phyloP scores from a whole-genome alignment of 2,329 filamentous ascomycete genomes.

The Calonectria naviculata region DNA sequence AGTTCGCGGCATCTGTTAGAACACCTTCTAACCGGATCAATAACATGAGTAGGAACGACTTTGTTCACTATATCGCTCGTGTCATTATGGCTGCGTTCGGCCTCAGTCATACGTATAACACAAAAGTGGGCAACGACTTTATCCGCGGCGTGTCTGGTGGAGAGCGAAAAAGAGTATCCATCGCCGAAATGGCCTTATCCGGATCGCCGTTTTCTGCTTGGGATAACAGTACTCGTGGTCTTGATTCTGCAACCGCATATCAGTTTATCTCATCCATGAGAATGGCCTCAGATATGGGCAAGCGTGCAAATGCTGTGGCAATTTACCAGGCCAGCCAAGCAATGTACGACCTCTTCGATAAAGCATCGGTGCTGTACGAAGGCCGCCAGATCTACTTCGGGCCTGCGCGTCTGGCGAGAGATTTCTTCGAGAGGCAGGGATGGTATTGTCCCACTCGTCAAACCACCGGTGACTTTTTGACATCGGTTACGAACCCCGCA shows the following conservation, averaged over 20 bases:
- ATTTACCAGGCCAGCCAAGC: constrained; percentile 79
- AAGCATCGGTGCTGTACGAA: constrained; percentile 79
- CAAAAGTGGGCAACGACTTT: constrained; percentile 80
- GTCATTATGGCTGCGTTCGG: constrained; percentile 79
- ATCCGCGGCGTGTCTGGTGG: constrained; percentile 78
- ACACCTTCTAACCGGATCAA: constrained; percentile 74
- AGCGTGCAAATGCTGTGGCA: constrained; percentile 72
- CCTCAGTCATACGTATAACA: constrained; percentile 77
- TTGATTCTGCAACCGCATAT: constrained; percentile 79
- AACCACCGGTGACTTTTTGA: constrained; percentile 77
- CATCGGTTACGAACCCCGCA: constrained; percentile 72
- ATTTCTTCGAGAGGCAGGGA: constrained; percentile 76
- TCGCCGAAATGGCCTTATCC: constrained; percentile 81
- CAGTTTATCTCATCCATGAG: constrained; percentile 78
- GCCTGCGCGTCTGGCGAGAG: constrained; percentile 65
- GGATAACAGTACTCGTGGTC: constrained; percentile 79
- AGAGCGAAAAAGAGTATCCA: constrained; percentile 83
- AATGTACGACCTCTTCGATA: constrained; percentile 81
- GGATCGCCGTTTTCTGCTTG: constrained; percentile 67
- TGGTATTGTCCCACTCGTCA: constrained; percentile 75
- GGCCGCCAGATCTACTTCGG: constrained; percentile 84
- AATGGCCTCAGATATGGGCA: constrained; percentile 71
- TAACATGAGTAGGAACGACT: constrained; percentile 70
- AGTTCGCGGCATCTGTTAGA: constrained; percentile 76
- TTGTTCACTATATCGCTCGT: constrained; percentile 70